phyloP scores from a whole-genome alignment of 2,329 filamentous ascomycete species.

The Trichoderma sp. region DNA sequence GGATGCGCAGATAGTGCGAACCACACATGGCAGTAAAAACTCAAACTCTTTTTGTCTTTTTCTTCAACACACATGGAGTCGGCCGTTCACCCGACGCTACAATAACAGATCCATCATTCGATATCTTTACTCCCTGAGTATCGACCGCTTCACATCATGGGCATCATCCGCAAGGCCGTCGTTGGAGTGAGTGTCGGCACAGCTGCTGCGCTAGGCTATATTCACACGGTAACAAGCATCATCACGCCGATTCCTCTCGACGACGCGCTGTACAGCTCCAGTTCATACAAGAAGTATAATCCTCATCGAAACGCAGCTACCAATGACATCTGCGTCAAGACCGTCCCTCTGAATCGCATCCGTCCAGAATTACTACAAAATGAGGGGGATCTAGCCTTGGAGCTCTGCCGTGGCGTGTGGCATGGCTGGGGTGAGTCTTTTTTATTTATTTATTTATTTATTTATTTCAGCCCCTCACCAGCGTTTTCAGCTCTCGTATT shows the following conservation, averaged over 20 bases:
- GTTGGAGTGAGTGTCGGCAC: not conserved
- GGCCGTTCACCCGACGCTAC: not conserved
- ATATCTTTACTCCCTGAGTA: too few species aligned
- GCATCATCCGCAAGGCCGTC: constrained; percentile 1
- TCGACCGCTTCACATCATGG: not conserved
- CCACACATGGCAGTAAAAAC: not conserved
- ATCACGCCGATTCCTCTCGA: constrained; percentile 8
- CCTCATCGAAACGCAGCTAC: constrained; percentile 59
- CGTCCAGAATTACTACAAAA: constrained; percentile 62
- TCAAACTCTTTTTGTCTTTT: not conserved
- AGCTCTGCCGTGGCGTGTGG: constrained; percentile 67
- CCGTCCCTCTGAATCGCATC: constrained; percentile 60
- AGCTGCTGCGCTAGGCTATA: constrained; percentile 8
- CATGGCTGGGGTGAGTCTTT: constrained; percentile 56
- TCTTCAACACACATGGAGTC: not conserved
- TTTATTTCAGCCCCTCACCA: not conserved
- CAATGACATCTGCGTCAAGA: constrained; percentile 62
- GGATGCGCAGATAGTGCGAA: not conserved
- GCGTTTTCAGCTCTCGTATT: not conserved
- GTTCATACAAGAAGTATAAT: constrained; percentile 57
- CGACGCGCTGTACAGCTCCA: constrained; percentile 12
- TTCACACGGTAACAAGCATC: constrained; percentile 5
- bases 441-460: not conserved
- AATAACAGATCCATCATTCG: not conserved
- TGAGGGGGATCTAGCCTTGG: constrained; percentile 55